These are phyloP conservation scores for Carex cristatella DNA, from an alignment of 176 grass and related monocot species.

Conservation along the genomic window DNA sequence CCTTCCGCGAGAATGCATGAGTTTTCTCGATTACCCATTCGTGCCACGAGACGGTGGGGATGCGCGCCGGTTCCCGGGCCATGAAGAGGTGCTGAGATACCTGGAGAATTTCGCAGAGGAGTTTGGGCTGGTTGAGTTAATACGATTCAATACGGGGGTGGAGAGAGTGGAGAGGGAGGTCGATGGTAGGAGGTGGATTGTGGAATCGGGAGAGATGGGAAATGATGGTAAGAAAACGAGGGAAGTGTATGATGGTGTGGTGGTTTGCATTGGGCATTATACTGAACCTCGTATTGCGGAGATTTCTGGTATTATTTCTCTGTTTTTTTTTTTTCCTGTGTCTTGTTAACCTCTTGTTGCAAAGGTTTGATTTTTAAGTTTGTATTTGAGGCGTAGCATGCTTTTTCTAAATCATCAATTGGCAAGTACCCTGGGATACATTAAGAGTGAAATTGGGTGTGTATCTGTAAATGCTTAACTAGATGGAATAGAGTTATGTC, in stretches of 20 bases:
- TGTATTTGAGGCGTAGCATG: neutral
- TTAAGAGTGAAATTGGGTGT: neutral
- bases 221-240: slow-evolving; percentile 11
- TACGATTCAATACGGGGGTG: slow-evolving; percentile 62
- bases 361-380: neutral
- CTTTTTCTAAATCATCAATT: neutral
- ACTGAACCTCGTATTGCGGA: slow-evolving; percentile 41
- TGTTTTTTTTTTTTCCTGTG: neutral
- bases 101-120: slow-evolving; percentile 53
- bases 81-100: slow-evolving; percentile 75
- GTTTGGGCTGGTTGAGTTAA: slow-evolving; percentile 42
- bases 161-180: slow-evolving; percentile 27
- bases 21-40: slow-evolving; percentile 85
- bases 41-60: slow-evolving; percentile 23
- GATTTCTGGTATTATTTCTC: slow-evolving; percentile 41
- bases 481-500: neutral
- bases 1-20: slow-evolving; percentile 71
- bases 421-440: neutral
- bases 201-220: slow-evolving; percentile 21
- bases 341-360: neutral
- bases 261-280: slow-evolving; percentile 53
- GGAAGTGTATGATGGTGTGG: slow-evolving; percentile 43
- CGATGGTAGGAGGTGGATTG: slow-evolving; percentile 40
- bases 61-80: slow-evolving; percentile 53
- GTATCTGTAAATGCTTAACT: neutral